A percentile compares a stretch with the other conserved stretches of the same genome.
Evolutionary conservation across 345 rosid species (phyloP).

Genomic region (Streptanthus diversifolius): DNA sequence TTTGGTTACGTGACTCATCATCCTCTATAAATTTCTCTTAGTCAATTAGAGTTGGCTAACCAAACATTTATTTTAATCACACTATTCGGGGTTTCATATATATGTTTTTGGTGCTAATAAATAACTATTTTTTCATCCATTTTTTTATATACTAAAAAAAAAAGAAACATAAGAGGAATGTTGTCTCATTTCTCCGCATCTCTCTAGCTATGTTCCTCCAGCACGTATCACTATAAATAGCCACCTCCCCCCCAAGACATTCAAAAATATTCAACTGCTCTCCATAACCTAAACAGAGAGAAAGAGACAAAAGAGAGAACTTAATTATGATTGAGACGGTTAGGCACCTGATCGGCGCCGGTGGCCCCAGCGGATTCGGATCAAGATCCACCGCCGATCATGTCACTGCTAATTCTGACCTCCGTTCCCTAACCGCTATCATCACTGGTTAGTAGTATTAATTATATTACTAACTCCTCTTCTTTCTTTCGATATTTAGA

Average conservation of each 20-base stretch:
- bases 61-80: slow-evolving; percentile 15
- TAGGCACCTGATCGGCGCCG: slow-evolving; percentile 76
- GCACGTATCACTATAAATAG: slow-evolving; percentile 35
- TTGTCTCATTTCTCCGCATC: slow-evolving; percentile 28
- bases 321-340: slow-evolving; percentile 83
- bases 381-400: slow-evolving; percentile 86
- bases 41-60: slow-evolving; percentile 42
- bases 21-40: slow-evolving; percentile 17
- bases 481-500: too few relatives aligned
- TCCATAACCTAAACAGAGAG: not conserved
- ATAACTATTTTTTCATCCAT: not conserved
- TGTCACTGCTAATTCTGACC: slow-evolving; percentile 44
- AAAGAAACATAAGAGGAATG: not conserved
- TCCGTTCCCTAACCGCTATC: slow-evolving; percentile 26
- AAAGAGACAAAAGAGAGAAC: slow-evolving; percentile 13
- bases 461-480: too few relatives aligned
- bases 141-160: too few relatives aligned
- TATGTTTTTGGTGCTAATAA: slow-evolving; percentile 2
- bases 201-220: slow-evolving; percentile 7
- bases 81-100: not conserved
- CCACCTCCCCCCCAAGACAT: not conserved
- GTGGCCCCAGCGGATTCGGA: slow-evolving; percentile 75
- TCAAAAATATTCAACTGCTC: not conserved
- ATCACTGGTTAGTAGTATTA: slow-evolving; percentile 19
- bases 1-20: slow-evolving; percentile 28